Percentiles rank a stretch among this genome's conserved stretches.
These are phyloP conservation scores for Cordia subcordata DNA, from an alignment of 257 asterid genomes.

Conservation along the genomic window DNA sequence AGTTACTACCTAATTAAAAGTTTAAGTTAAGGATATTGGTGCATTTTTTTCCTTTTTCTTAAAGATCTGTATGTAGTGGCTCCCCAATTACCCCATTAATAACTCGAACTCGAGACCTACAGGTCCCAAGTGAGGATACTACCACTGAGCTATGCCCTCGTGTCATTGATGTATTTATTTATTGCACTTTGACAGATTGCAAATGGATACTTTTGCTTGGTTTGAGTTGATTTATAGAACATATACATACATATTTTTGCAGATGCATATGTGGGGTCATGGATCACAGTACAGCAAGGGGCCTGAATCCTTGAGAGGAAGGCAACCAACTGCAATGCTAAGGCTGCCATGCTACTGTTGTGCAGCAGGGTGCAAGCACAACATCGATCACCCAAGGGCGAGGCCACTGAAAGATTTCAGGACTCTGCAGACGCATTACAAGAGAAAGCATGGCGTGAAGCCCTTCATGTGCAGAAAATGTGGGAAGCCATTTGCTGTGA, in stretches of 20 bases:
- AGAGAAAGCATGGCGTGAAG: slow-evolving; percentile 2
- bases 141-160: too few species aligned
- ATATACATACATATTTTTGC: not conserved
- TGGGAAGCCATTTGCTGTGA: slow-evolving; percentile 3
- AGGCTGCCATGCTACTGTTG: slow-evolving; percentile 3
- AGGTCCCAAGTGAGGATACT: too few species aligned
- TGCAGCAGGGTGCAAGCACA: slow-evolving; percentile 2
- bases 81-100: too few species aligned
- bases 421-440: slow-evolving; percentile 7
- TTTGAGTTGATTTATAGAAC: not conserved
- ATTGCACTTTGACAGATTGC: too few species aligned
- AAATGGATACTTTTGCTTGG: not conserved
- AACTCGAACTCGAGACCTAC: too few species aligned
- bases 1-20: too few species aligned
- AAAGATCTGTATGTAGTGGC: too few species aligned
- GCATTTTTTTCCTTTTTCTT: too few species aligned
- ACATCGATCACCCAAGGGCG: slow-evolving; percentile 1
- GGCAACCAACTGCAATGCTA: slow-evolving; percentile 5
- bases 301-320: slow-evolving; percentile 2
- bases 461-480: slow-evolving; percentile 5
- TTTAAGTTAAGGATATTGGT: too few species aligned
- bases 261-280: slow-evolving; percentile 9
- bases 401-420: slow-evolving; percentile 4
- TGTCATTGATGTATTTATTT: too few species aligned
- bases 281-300: slow-evolving; percentile 6